These are phyloP conservation scores for Pseudevernia furfuracea DNA, from an alignment of 495 filamentous ascomycete species.

Conservation along the genomic window DNA sequence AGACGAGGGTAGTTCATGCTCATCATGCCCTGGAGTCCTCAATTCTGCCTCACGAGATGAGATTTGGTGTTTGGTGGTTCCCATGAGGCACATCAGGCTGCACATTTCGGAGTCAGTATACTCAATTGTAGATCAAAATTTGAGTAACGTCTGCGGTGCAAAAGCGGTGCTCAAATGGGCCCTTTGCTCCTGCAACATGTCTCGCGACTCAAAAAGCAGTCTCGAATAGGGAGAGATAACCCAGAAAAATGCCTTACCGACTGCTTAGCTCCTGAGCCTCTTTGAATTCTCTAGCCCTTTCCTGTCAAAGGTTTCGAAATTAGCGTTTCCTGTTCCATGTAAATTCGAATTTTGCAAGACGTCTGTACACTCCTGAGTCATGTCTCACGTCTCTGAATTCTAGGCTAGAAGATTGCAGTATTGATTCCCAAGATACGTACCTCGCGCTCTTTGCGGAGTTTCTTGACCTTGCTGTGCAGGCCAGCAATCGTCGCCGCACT, in stretches of 20 bases:
- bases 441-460: constrained; percentile 11
- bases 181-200: no score
- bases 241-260: no score
- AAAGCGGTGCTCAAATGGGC: no score
- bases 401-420: not conserved
- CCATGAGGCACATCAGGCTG: constrained; percentile 44
- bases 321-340: not conserved
- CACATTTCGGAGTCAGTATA: no score
- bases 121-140: no score
- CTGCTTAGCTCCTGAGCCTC: constrained; percentile 45
- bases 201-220: no score
- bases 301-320: constrained; percentile 29
- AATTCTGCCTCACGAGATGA: not conserved
- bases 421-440: not conserved
- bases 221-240: no score
- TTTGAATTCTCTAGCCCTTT: constrained; percentile 42
- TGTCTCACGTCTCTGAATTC: not conserved
- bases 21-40: not conserved
- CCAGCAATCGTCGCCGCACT: not conserved
- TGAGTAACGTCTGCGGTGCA: no score
- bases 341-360: not conserved
- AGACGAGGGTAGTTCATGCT: not conserved
- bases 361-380: not conserved
- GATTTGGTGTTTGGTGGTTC: constrained; percentile 24
- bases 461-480: constrained; percentile 3